These are phyloP conservation scores for Nidula microcarpa DNA, from an alignment of 768 basidiomycete genomes.

Conservation along the genomic window DNA sequence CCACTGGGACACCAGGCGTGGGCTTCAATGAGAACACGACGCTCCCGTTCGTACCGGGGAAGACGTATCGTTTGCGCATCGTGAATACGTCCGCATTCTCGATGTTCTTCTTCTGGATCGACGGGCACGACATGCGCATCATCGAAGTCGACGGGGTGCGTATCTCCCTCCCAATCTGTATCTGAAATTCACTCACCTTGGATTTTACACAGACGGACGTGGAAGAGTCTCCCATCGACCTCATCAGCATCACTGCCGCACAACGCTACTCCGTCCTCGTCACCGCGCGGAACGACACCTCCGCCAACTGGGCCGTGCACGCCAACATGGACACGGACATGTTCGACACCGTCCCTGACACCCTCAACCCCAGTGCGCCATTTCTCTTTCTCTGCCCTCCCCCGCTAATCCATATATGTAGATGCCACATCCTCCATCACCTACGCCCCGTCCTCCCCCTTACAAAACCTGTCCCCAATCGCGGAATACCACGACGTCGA, in stretches of 20 bases:
- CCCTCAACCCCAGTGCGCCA: conserved; percentile 76
- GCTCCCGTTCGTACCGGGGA: conserved; percentile 79
- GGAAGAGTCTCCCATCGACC: conserved; percentile 66
- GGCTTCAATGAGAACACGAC: conserved; percentile 89
- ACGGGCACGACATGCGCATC: conserved; percentile 81
- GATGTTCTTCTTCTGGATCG: conserved; percentile 85
- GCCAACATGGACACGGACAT: conserved; percentile 87
- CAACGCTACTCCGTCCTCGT: conserved; percentile 95
- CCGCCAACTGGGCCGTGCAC: conserved; percentile 84
- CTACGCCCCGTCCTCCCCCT: conserved; percentile 53
- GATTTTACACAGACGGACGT: conserved; percentile 59
- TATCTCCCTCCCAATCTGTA: no score
- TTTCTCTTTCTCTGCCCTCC: no score
- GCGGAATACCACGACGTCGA: conserved; percentile 58
- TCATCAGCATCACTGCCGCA: conserved; percentile 75
- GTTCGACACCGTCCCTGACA: conserved; percentile 80
- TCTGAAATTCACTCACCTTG: neutral
- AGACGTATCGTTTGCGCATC: conserved; percentile 86
- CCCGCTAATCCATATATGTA: conserved; percentile 17
- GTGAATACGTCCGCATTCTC: conserved; percentile 79
- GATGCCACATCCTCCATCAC: conserved; percentile 83
- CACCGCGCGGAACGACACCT: conserved; percentile 82
- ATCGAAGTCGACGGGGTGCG: conserved; percentile 83
- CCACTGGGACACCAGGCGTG: conserved; percentile 51
- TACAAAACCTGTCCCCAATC: conserved; percentile 51